Evolutionary conservation across 2,329 filamentous ascomycete species (phyloP), one percentile per base, ranked within the genome.

Genomic region (Aureobasidium vineae): DNA sequence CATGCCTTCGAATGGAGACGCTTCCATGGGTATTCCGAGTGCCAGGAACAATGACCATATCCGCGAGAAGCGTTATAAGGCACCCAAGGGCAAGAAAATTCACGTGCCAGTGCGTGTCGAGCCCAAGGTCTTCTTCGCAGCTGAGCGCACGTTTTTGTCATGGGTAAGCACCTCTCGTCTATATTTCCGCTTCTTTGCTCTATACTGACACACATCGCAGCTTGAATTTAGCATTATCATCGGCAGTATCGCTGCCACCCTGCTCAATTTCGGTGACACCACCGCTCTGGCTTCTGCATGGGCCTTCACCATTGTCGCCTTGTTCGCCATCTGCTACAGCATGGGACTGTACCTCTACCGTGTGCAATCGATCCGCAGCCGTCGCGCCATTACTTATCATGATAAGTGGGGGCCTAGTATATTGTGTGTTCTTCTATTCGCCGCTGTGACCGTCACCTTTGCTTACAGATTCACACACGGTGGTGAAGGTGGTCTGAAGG

Each of bases 151-250:
- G 0, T 99, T 97, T 79, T 84, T 99, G 66, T 91, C 92, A 69
- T 99, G 95, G 92, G 88, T 90, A 79, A 80, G 86, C 74, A 53
- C 6, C 5, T 56, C 3, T 36, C 21, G 7, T 47, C 10, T 8
- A 19, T 23, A 19, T 21, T 19, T 26, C 38, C 21, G 6, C 16
- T 41, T n/a, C 3, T 10, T 38, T 15, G 26, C 7, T 19, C 8
- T n/a, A 15, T 50, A 59, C 63, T 68, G 45, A 65, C 40, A 16
- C 16, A 15, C n/a, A 31, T 33, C 36, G 57, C 70, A 90, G 90
- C 90, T 99, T 73, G 94, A 99, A 78, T 98, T 96, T 79, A 94
- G 90, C 59, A 96, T 98, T 74, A 93, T 97, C 75, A 88, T 99
- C 64, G 92, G 91, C 72, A 90, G 90, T 33, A 94, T 96, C 72